These are phyloP conservation scores for Auxenochlorella pyrenoidosa DNA, from an alignment of 139 green algal species.

Conservation along the genomic window DNA sequence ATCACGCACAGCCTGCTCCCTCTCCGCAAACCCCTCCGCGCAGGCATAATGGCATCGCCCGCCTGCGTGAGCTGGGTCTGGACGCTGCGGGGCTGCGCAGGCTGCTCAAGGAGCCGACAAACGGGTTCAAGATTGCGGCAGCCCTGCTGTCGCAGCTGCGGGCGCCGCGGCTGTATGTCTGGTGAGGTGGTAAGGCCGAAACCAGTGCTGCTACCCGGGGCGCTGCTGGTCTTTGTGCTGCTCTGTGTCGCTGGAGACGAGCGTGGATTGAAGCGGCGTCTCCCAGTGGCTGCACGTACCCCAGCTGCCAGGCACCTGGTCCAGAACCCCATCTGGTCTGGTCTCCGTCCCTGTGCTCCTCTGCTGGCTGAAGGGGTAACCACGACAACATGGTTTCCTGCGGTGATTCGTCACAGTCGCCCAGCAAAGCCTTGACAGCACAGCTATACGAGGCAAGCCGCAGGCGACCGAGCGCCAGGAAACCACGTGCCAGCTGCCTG, in stretches of 20 bases:
- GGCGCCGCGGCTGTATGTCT: background rate
- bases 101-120: background rate
- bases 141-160: background rate
- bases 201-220: background rate
- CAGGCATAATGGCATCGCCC: constrained; percentile 25
- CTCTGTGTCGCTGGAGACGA: background rate
- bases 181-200: background rate
- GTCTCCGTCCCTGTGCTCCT: background rate
- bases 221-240: background rate
- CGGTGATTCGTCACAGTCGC: background rate
- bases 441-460: background rate
- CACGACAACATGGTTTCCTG: constrained; percentile 19
- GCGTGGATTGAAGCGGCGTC: background rate
- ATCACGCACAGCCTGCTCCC: no score
- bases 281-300: no score
- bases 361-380: constrained; percentile 30
- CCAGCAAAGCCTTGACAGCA: background rate
- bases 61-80: background rate
- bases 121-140: constrained; percentile 6
- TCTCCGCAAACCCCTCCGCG: background rate
- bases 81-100: background rate
- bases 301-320: background rate
- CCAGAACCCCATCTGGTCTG: background rate
- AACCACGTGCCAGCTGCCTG: no score
- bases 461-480: no score